Conservation (phyloP, 116 monocot species). For the Phalaenopsis hybrid region DNA sequence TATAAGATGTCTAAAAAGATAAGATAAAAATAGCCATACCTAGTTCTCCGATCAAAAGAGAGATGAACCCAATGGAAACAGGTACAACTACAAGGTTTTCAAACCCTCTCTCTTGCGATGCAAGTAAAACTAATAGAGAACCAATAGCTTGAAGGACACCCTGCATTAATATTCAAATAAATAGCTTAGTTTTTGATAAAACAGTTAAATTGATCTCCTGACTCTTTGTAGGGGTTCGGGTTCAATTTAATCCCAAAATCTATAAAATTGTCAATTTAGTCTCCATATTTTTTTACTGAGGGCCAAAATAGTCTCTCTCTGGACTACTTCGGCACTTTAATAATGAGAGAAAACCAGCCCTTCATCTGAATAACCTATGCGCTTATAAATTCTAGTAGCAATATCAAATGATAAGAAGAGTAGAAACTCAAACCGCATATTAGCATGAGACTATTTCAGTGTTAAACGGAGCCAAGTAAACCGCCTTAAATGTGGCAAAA, state of each 20-base stretch:
- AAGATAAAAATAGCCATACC: constrained; percentile 24
- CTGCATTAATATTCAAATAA: constrained; percentile 18
- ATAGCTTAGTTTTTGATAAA: too few relatives aligned
- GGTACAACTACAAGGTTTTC: constrained; percentile 24
- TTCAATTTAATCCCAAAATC: too few relatives aligned
- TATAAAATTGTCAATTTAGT: too few relatives aligned
- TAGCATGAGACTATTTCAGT: background rate
- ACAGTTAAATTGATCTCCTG: too few relatives aligned
- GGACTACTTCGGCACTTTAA: background rate
- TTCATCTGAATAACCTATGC: background rate
- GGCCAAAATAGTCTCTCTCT: too few relatives aligned
- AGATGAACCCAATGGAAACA: constrained; percentile 40
- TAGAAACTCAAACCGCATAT: background rate
- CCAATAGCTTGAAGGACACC: constrained; percentile 28
- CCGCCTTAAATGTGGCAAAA: background rate
- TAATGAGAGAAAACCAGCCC: background rate
- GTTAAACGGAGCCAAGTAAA: background rate
- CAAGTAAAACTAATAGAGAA: constrained; percentile 23
- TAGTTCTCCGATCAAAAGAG: constrained; percentile 55
- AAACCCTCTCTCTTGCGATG: constrained; percentile 17
- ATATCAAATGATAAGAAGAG: background rate
- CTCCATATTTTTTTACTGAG: too few relatives aligned
- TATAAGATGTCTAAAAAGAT: constrained; percentile 2
- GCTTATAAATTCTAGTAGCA: background rate
- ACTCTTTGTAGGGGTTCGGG: too few relatives aligned